A percentile compares a stretch with the other conserved stretches of the same genome.
phyloP scores from a whole-genome alignment of 73 alveolate species.

The Symbiodinium pilosum region DNA sequence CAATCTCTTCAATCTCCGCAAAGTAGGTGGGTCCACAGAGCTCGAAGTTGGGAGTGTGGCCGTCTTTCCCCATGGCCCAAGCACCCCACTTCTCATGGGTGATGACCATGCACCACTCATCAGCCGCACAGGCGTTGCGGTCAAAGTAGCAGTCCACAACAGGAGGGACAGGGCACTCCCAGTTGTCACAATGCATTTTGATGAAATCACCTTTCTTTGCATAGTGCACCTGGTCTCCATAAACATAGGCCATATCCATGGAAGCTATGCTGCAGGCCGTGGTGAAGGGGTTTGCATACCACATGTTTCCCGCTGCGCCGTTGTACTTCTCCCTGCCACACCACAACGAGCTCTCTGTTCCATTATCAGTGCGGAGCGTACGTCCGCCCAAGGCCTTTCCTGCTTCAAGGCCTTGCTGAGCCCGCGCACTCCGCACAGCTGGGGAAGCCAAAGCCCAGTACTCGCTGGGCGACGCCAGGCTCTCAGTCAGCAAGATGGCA shows the following conservation, averaged over 20 bases:
- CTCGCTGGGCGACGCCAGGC: slow-evolving; percentile 73
- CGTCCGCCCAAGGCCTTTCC: slow-evolving; percentile 38
- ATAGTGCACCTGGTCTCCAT: neutral
- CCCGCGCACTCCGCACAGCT: slow-evolving; percentile 67
- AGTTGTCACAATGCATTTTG: slow-evolving; percentile 57
- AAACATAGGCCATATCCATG: slow-evolving; percentile 19
- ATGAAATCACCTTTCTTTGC: slow-evolving; percentile 36
- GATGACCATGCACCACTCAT: slow-evolving; percentile 75
- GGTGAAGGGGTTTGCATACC: slow-evolving; percentile 31
- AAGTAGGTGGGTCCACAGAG: neutral
- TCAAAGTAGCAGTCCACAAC: slow-evolving; percentile 58
- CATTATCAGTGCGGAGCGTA: neutral
- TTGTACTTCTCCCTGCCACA: slow-evolving; percentile 26
- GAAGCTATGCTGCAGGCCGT: slow-evolving; percentile 63
- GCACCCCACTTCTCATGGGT: slow-evolving; percentile 86
- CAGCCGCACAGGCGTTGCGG: slow-evolving; percentile 32
- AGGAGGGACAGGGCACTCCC: slow-evolving; percentile 55
- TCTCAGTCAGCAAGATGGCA: neutral
- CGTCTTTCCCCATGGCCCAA: slow-evolving; percentile 76
- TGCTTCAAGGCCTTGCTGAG: slow-evolving; percentile 28
- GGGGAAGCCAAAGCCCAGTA: slow-evolving; percentile 65
- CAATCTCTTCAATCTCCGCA: slow-evolving; percentile 30
- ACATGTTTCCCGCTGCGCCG: slow-evolving; percentile 74
- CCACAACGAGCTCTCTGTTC: neutral
- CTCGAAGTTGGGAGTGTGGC: slow-evolving; percentile 48